Conservation (phyloP, 179 eudicot species). For the Silene coronaria region DNA sequence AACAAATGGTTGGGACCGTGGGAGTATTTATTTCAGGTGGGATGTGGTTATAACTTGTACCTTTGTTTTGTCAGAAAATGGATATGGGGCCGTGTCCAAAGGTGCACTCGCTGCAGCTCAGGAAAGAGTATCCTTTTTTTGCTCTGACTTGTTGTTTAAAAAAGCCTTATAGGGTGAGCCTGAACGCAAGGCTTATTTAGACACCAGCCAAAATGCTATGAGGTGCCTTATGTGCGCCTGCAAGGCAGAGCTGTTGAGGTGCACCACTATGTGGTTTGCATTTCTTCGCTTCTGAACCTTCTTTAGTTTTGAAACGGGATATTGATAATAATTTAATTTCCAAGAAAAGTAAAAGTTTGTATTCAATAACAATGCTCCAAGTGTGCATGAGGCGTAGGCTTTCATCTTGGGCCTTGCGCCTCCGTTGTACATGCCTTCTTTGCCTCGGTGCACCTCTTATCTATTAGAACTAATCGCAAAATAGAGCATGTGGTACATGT, state of each 20-base stretch:
- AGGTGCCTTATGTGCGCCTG: neutral
- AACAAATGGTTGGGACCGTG: too few species aligned
- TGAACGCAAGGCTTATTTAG: neutral
- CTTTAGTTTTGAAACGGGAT: neutral
- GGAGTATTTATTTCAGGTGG: neutral
- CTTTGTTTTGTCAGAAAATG: slow-evolving; percentile 62
- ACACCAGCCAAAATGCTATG: neutral
- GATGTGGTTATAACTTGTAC: slow-evolving; percentile 1
- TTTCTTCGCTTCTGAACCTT: neutral
- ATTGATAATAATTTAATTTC: neutral
- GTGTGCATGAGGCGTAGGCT: neutral
- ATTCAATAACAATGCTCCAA: neutral
- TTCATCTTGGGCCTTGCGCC: neutral
- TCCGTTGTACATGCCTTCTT: too few species aligned
- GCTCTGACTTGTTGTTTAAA: neutral
- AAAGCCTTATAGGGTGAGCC: neutral
- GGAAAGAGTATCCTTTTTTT: slow-evolving; percentile 89
- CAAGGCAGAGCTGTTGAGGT: too few species aligned
- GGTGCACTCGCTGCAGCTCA: slow-evolving; percentile 86
- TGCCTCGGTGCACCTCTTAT: neutral
- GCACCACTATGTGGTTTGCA: neutral
- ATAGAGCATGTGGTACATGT: neutral
- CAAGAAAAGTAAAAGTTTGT: neutral
- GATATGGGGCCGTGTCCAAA: slow-evolving; percentile 98
- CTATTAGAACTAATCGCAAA: neutral